phyloP scores from a whole-genome alignment of 2,329 filamentous ascomycete genomes.

The Cladophialophora bantiana region DNA sequence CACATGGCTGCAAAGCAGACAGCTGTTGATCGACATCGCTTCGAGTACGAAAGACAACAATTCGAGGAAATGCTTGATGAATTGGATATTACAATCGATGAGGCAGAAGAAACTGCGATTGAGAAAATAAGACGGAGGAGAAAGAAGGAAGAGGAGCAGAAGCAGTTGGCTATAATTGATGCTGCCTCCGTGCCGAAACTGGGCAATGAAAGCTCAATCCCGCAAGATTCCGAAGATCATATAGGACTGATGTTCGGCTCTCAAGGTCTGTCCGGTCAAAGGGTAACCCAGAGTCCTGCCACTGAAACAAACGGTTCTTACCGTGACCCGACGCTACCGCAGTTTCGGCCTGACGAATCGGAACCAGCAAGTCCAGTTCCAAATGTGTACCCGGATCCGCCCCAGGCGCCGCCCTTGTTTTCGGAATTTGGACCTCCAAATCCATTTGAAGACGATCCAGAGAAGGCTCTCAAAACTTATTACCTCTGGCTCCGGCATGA shows the following conservation, averaged over 20 bases:
- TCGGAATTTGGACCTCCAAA: background rate
- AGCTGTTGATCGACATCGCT: constrained; percentile 65
- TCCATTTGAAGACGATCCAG: constrained; percentile 21
- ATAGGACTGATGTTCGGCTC: constrained; percentile 27
- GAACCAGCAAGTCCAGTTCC: constrained; percentile 37
- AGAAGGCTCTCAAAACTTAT: constrained; percentile 16
- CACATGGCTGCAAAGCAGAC: constrained; percentile 73
- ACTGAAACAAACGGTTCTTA: constrained; percentile 5
- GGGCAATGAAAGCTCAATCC: background rate
- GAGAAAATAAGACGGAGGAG: constrained; percentile 36
- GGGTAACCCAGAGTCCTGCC: background rate
- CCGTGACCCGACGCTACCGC: constrained; percentile 55
- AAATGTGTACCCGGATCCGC: background rate
- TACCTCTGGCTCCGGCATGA: constrained; percentile 62
- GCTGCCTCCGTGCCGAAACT: constrained; percentile 30
- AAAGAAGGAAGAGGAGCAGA: constrained; percentile 51
- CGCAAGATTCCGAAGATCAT: constrained; percentile 41
- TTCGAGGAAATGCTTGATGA: constrained; percentile 40
- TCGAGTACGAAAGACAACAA: constrained; percentile 51
- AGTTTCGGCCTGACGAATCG: constrained; percentile 53
- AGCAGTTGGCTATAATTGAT: constrained; percentile 51
- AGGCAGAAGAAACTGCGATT: constrained; percentile 7
- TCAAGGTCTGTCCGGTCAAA: background rate
- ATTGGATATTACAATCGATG: background rate
- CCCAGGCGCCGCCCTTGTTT: background rate